Base-by-base conservation (phyloP, 1,139 yeast genomes). In the Candida sp. region DNA sequence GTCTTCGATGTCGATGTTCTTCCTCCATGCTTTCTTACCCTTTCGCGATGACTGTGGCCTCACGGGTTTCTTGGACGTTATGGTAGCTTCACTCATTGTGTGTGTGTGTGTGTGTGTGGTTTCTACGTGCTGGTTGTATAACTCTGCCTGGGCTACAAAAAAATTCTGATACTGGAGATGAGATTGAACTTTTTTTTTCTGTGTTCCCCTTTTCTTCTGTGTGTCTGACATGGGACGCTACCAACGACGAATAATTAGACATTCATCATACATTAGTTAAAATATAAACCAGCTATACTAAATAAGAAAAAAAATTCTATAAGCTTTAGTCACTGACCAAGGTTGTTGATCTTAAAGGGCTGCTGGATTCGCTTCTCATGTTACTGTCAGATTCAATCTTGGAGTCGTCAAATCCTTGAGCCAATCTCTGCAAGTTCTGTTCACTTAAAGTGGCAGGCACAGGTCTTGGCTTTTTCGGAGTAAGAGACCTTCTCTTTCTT, bases 11-110 rank as follows among this genome's bases (percentile, higher is more conserved):
- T 94, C 96, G 53, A 94, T 90, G 68, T 94, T 90, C 71, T 94
- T 94, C 69, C 98, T 86, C 99, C 99, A 94, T 5, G 98, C 89
- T 66, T 81, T 86, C 78, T 90, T 93, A 49, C 97, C 97, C 75
- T 94, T 94, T 63, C 98, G 82, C 5, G 97, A 90, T 6, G 87
- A 68, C 69, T 91, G 97, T 35, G 53, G 47, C 42, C 45, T 54
- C 22, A 31, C 43, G 8, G 49, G 5, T 32, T 34, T 49, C 26
- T 37, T 47, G 6, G 34, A 7, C 38, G 31, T 37, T 44, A 35
- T 37, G 7, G 11, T 30, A 6, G 46, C 52, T 38, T 26, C 31
- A 50, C 54, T 54, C 54, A 52, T 52, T 17, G 22, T 35, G 6
- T 11, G 9, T 23, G 9, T 33, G n/a, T 33, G n/a, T 25, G 28